Base-by-base conservation (phyloP, 2,329 filamentous ascomycete species). In the Zasmidium angulare region DNA sequence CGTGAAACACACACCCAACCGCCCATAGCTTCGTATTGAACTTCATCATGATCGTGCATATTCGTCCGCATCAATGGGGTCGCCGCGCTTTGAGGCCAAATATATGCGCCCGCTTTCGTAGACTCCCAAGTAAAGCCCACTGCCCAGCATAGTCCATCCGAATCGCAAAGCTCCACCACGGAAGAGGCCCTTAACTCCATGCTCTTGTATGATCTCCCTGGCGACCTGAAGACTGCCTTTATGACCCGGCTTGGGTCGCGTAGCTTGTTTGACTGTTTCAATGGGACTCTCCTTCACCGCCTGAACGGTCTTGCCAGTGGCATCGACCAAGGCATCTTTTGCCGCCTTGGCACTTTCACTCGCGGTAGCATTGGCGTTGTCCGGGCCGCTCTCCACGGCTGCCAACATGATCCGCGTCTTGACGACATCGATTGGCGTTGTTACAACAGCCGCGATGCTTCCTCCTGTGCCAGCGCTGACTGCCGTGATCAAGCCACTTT, bases 371-470 rank as follows among this genome's bases (percentile, higher is more conserved):
- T 58, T 58, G 20, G 50, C 48, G 49, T 54, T 55, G 2, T 51
- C 31, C 26, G 23, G 24, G 19, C 62, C 62, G 20, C 62, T 63
- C 21, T 77, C 72, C 14, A 78, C 80, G 1, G 86, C 86, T 26
- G 83, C 81, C 23, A 96, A 79, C 92, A 96, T 96, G 76, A 96
- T 89, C 52, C 90, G 79, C 64, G 92, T 96, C 79, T 96, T 96
- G 22, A 96, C 84, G 10, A 96, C 91, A 74, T 96, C 93, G 56
- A 92, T 86, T 0, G 93, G 93, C 53, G 92, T 96, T 1, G 92
- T 96, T n/a, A 95, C 73, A 10, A 90, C 83, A 0, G 92, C 89
- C 0, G 91, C 88, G 9, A 93, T 74, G 4, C 86, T 85, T 0
- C 92, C 92, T 0, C 91, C 90, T 17, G 82, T 74, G 1, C 88